A percentile compares a stretch with the other conserved stretches of the same genome.
Evolutionary conservation across 106 monocot genomes (phyloP).

Genomic region (Dendrobium huoshanense): DNA sequence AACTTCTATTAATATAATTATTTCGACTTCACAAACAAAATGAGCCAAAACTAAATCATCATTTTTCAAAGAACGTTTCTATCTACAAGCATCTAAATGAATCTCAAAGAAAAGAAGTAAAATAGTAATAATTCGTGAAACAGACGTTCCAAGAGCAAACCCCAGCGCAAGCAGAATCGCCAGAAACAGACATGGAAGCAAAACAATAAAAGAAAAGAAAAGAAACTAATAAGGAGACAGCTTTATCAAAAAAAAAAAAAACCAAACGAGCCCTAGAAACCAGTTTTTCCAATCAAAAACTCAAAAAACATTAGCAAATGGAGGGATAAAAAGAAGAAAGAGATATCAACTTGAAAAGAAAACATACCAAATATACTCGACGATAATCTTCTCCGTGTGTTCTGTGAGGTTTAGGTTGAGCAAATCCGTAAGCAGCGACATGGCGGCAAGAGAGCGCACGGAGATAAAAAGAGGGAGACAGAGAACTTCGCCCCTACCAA

Average conservation of each 20-base stretch:
- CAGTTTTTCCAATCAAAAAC: not conserved
- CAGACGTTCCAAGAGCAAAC: not conserved
- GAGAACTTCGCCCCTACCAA: not conserved
- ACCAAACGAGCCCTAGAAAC: not conserved
- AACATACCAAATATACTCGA: constrained; percentile 53
- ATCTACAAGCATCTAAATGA: too few relatives aligned
- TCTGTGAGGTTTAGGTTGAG: constrained; percentile 40
- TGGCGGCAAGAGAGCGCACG: not conserved
- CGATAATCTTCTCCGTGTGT: constrained; percentile 49
- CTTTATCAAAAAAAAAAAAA: not conserved
- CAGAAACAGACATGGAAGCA: not conserved
- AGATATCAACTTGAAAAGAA: not conserved
- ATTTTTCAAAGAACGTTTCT: too few relatives aligned
- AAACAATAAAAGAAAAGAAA: not conserved
- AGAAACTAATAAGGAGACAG: not conserved
- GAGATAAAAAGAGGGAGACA: not conserved
- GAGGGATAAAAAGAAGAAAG: not conserved
- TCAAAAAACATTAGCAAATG: not conserved
- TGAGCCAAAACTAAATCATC: too few relatives aligned
- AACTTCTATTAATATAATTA: too few relatives aligned
- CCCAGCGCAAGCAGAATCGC: not conserved
- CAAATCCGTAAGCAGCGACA: constrained; percentile 23
- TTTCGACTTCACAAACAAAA: too few relatives aligned
- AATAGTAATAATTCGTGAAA: not conserved
- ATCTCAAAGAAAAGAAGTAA: not conserved